These are phyloP conservation scores for Aspergillus tamarii DNA, from an alignment of 2,329 filamentous ascomycete genomes.

Conservation along the genomic window DNA sequence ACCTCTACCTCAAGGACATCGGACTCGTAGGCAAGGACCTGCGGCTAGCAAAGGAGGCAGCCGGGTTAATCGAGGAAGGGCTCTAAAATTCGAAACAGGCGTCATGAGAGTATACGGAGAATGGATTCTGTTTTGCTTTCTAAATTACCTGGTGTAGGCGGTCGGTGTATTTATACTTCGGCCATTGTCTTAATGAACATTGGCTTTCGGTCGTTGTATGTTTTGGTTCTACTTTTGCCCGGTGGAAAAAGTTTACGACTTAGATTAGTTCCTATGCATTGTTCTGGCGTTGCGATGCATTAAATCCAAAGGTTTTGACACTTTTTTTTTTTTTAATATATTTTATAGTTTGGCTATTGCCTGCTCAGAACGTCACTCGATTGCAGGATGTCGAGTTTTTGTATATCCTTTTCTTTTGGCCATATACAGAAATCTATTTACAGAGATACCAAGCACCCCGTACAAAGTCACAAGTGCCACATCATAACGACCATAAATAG, in stretches of 20 bases:
- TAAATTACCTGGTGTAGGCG: conserved; percentile 6
- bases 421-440: conserved; percentile 7
- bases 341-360: neutral
- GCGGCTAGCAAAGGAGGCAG: conserved; percentile 70
- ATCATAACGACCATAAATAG: conserved; percentile 3
- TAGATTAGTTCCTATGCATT: conserved; percentile 1
- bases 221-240: neutral
- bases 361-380: neutral
- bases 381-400: conserved; percentile 3
- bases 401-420: conserved; percentile 1
- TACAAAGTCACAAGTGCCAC: neutral
- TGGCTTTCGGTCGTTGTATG: neutral
- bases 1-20: conserved; percentile 71
- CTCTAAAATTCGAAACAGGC: conserved; percentile 1
- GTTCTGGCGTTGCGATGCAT: conserved; percentile 3
- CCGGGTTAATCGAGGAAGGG: conserved; percentile 31
- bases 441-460: neutral
- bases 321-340: neutral
- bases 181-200: neutral
- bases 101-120: neutral
- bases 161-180: conserved; percentile 2
- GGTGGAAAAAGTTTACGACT: conserved; percentile 12
- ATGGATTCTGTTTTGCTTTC: conserved; percentile 21
- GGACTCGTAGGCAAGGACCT: conserved; percentile 72
- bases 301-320: neutral